Base-by-base conservation (phyloP, 2,329 filamentous ascomycete genomes). In the Diaporthe eres region DNA sequence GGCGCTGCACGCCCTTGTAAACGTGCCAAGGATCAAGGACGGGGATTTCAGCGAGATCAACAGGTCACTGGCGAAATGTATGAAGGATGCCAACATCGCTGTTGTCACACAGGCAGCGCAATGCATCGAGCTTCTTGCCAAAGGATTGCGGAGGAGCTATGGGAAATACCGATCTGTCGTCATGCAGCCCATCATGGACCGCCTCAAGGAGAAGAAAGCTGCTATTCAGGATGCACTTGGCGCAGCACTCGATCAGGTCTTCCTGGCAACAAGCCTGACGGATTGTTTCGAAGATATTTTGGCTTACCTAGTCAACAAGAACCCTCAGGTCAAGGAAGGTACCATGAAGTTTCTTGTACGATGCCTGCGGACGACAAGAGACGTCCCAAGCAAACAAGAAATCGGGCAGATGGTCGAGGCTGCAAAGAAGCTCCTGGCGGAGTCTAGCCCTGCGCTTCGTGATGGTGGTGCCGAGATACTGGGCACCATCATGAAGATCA, bases 61-160 rank as follows among this genome's bases (percentile, higher is more conserved):
- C 74, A 91, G 94, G 77, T 93, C 92, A 5, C 89, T 98, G 73
- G 96, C 97, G 60, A 99, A 98, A 85, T 95, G 92, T 80, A 99
- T 99, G 97, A 99, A 99, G 85, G 97, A 99, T 80, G 97, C 97
- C 80, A 99, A 99, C 82, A 94, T 99, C 79, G 94, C 95, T 7
- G 97, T 98, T 67, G 97, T 98, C 28, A 97, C 94, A 2, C 93
- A 97, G 78, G 96, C 97, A 8, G 97, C 96, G 3, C 96, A 97
- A 80, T 98, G 96, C 84, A 94, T 98, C 47, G 96, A 98, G 81
- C 90, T 94, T 39, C 87, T 99, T 37, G 96, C 96, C 61, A 97
- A 95, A 81, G 97, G 97, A 67, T 83, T 99, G 77, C 92, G 95
- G 60, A 92, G 91, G 80, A 86, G 89, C 34, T 99, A 98, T 82